Base-by-base conservation (phyloP, 2,329 filamentous ascomycete genomes). In the Fusarium domesticum region DNA sequence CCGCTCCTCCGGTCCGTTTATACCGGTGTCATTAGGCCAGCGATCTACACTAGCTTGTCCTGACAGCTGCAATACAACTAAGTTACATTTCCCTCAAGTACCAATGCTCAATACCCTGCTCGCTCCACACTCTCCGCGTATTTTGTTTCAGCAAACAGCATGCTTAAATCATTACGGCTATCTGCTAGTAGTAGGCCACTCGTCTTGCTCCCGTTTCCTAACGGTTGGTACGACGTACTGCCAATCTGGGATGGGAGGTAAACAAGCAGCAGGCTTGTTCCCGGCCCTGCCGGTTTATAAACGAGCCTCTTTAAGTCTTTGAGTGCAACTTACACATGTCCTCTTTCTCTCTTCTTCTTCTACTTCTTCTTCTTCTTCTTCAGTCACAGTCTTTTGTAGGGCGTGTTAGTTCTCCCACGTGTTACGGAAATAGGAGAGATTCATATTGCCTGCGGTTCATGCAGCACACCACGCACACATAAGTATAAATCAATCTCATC, bases 1-100 rank as follows among this genome's bases (percentile, higher is more conserved):
- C 54, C 56, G 56, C 56, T 52, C 49, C 49, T 48, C 47, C 56
- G 56, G 56, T 56, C 56, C 56, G 56, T 41, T 37, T 50, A 43
- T 44, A 59, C 56, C 56, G 56, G 36, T 42, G 32, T 46, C 39
- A 34, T 37, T 48, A 47, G 45, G 41, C 30, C 36, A 42, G 45
- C 39, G 32, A 45, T 42, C 33, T 34, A 28, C 45, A 30, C 41
- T 47, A 45, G 30, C 20, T 42, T 28, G 28, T 31, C 35, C 42
- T 25, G 34, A 44, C 45, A 39, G 37, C 38, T 45, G 41, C 42
- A 43, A 28, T 11, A 28, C 23, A n/a, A n/a, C n/a, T n/a, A n/a
- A n/a, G 43, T 37, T 51, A 39, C 50, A 45, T 39, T 32, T 47
- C 37, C 34, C 39, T 45, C 30, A 30, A 41, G 34, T 45, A 23